A percentile compares a stretch with the other conserved stretches of the same genome.
Conservation (phyloP, 2,329 filamentous ascomycete species). For the Fusarium sulawesiense region DNA sequence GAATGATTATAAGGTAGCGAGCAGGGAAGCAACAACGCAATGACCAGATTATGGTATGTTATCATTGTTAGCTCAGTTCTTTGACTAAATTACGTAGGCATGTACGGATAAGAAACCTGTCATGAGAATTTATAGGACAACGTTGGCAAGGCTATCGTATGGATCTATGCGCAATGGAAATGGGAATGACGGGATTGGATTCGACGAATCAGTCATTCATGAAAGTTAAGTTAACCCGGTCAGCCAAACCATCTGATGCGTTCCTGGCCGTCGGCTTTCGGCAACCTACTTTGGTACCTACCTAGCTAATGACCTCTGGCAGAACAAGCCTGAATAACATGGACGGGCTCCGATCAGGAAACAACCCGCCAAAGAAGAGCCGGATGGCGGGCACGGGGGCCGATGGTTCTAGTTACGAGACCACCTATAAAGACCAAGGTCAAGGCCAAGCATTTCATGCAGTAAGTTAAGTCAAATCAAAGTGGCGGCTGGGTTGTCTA, state of each 20-base stretch:
- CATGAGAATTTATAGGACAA: not conserved
- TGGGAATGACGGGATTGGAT: not conserved
- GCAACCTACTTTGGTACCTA: not conserved
- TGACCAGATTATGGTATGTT: not conserved
- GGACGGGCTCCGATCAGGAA: not conserved
- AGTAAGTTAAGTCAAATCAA: constrained; percentile 20
- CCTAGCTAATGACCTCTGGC: too few relatives aligned
- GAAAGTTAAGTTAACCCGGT: not conserved
- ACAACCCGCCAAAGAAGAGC: constrained; percentile 10
- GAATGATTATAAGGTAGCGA: not conserved
- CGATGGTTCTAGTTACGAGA: not conserved
- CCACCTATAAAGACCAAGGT: not conserved
- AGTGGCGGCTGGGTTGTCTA: constrained; percentile 30
- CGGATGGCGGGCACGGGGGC: constrained; percentile 23
- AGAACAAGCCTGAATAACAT: not conserved
- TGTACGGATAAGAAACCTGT: not conserved
- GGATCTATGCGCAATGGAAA: constrained; percentile 3
- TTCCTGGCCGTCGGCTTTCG: not conserved
- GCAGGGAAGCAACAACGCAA: not conserved
- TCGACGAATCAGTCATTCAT: constrained; percentile 17
- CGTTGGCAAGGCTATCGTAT: constrained; percentile 7
- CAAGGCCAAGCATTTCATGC: constrained; percentile 32
- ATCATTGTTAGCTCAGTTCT: not conserved
- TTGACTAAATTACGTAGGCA: not conserved
- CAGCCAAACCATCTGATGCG: not conserved